Conservation (phyloP, 140 eudicot species). For the Senecio squalidus region DNA sequence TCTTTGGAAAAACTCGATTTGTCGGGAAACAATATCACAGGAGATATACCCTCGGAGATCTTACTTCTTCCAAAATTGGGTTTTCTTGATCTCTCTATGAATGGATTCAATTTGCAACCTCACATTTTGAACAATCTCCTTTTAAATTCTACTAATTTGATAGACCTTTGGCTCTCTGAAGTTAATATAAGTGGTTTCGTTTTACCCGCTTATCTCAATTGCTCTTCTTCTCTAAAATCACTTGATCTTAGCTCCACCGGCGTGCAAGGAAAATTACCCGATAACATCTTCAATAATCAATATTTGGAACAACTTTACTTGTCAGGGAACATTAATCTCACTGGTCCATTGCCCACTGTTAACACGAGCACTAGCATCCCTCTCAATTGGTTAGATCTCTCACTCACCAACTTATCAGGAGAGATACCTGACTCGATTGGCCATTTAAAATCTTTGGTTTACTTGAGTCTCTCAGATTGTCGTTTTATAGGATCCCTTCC, state of each 20-base stretch:
- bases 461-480: conserved; percentile 9
- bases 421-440: too few relatives aligned
- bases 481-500: conserved; percentile 10
- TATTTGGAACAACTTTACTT: too few relatives aligned
- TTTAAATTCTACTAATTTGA: conserved; percentile 22
- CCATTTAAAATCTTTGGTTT: too few relatives aligned
- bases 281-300: too few relatives aligned
- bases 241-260: too few relatives aligned
- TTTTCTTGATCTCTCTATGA: not conserved
- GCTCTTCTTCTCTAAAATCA: conserved; percentile 20
- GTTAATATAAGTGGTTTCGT: conserved; percentile 2
- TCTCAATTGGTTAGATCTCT: too few relatives aligned
- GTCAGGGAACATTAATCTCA: too few relatives aligned
- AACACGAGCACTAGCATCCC: too few relatives aligned
- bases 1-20: too few relatives aligned
- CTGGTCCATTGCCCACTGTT: too few relatives aligned
- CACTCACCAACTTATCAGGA: too few relatives aligned
- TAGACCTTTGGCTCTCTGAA: not conserved
- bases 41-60: not conserved
- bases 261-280: too few relatives aligned
- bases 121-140: conserved; percentile 16
- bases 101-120: not conserved
- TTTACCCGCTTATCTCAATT: conserved; percentile 12
- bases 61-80: conserved; percentile 4
- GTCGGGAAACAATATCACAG: not conserved